These are phyloP conservation scores for Dryadomyces sulphureus DNA, from an alignment of 2,329 filamentous ascomycete species.

Conservation along the genomic window DNA sequence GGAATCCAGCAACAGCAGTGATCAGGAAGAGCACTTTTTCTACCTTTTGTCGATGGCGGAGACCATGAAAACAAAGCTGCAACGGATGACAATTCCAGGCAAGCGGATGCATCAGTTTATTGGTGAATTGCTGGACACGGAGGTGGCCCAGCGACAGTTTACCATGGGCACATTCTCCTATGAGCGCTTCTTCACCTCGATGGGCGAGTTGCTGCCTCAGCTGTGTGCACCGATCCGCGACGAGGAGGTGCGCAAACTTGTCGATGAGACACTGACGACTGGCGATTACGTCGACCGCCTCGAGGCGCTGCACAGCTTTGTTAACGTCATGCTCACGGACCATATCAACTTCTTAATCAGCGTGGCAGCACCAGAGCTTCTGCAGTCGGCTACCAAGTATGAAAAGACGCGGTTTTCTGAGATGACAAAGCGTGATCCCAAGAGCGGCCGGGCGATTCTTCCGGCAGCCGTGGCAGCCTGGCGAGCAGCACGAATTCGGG, in stretches of 20 bases:
- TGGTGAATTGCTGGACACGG: slow-evolving; percentile 58
- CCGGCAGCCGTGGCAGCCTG: slow-evolving; percentile 50
- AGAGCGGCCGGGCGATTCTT: slow-evolving; percentile 18
- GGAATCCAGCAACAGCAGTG: slow-evolving; percentile 46
- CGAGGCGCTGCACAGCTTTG: slow-evolving; percentile 59
- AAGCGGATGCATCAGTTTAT: slow-evolving; percentile 64
- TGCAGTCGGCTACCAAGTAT: slow-evolving; percentile 57
- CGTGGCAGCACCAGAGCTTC: slow-evolving; percentile 54
- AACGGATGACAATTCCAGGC: slow-evolving; percentile 54
- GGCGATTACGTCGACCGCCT: slow-evolving; percentile 61
- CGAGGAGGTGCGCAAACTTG: slow-evolving; percentile 53
- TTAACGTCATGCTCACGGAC: slow-evolving; percentile 65
- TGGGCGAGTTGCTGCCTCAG: slow-evolving; percentile 60
- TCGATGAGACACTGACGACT: slow-evolving; percentile 43
- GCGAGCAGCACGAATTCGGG: slow-evolving; percentile 46
- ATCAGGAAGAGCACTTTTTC: slow-evolving; percentile 47
- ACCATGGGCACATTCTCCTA: slow-evolving; percentile 63
- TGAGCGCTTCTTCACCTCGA: slow-evolving; percentile 63
- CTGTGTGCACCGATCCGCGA: slow-evolving; percentile 73
- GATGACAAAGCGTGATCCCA: slow-evolving; percentile 34
- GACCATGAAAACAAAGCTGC: slow-evolving; percentile 56
- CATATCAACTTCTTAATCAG: slow-evolving; percentile 71
- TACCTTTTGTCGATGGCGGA: slow-evolving; percentile 59
- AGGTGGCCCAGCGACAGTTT: slow-evolving; percentile 56
- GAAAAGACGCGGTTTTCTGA: slow-evolving; percentile 59